phyloP scores from a whole-genome alignment of 495 filamentous ascomycete species.

The Xanthoparmelia taractica region DNA sequence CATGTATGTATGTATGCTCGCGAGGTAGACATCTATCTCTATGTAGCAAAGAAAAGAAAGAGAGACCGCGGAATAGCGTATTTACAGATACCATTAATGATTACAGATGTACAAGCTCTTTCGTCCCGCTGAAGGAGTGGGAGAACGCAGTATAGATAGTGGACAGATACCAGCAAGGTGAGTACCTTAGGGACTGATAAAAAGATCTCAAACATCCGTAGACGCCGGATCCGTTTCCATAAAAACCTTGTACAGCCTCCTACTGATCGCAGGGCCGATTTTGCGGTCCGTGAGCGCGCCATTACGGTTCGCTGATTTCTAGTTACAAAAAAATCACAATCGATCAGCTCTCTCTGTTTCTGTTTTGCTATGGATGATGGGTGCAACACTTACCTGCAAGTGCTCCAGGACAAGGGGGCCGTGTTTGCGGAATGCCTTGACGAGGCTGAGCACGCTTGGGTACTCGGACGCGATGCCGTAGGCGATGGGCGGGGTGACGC shows the following conservation, averaged over 20 bases:
- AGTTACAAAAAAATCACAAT: not conserved
- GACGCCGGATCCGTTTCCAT: constrained; percentile 58
- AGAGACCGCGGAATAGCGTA: no score
- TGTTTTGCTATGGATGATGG: not conserved
- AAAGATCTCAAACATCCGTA: constrained; percentile 53
- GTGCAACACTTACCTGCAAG: constrained; percentile 39
- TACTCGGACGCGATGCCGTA: constrained; percentile 61
- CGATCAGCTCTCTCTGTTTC: constrained; percentile 11
- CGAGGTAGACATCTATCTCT: no score
- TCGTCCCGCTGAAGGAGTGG: no score
- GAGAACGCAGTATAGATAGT: no score
- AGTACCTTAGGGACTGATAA: no score
- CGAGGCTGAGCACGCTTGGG: constrained; percentile 48
- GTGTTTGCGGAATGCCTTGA: constrained; percentile 48
- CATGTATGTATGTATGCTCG: no score
- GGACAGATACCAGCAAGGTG: no score
- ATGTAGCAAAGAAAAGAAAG: no score
- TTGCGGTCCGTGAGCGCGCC: constrained; percentile 57
- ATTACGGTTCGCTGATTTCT: constrained; percentile 61
- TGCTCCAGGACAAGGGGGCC: constrained; percentile 56
- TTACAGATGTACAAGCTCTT: no score
- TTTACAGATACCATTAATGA: no score
- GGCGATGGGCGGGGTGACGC: constrained; percentile 66
- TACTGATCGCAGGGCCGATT: constrained; percentile 64
- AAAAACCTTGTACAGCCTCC: constrained; percentile 66